Base-by-base conservation (phyloP, 2,329 filamentous ascomycete genomes). In the Bipolaris sorokiniana region DNA sequence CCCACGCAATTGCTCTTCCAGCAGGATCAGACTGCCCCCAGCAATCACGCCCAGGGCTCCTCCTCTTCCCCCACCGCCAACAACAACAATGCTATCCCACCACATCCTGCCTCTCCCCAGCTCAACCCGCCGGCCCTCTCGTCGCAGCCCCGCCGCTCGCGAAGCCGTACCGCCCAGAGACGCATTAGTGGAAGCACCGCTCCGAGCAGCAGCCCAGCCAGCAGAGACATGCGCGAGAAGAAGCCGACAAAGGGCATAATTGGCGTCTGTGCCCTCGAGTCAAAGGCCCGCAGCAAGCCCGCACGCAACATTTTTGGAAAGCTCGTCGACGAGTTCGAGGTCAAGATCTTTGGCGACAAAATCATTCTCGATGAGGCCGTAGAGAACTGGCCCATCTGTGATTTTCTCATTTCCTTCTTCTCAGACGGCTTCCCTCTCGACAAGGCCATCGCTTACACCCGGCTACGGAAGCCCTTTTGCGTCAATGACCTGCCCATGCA, bases 401-500 rank as follows among this genome's bases (percentile, higher is more conserved):
- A 99, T 78, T 99, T 96, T 70, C 80, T 99, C 54, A 97, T 99
- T 70, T 97, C 93, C 3, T 99, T 99, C 79, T 99, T 98, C 78
- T 98, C 94, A 0, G 94, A 97, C 75, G 95, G 95, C 0, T 99
- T 99, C 66, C 95, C 95, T 0, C 80, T 99, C 45, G 93, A 98
- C 65, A 99, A 99, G 75, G 95, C 96, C 5, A 96, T 99, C 68
- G 91, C 92, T 33, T 99, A 99, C 76, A 91, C 92, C 60, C 92
- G 92, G 70, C 85, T 96, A 10, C 88, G 95, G 54, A 96, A 96
- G 73, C 95, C 95, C 0, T 98, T 97, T 68, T 97, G 94, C 73
- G 93, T 99, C 72, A 99, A 99, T 73, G 94, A 99, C 76, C 83
- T 99, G 41, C 91, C 92, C 0, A 97, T 99, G 92, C 95, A 99